These are phyloP conservation scores for Trichoderma polysporum DNA, from an alignment of 2,329 filamentous ascomycete genomes.

Conservation along the genomic window DNA sequence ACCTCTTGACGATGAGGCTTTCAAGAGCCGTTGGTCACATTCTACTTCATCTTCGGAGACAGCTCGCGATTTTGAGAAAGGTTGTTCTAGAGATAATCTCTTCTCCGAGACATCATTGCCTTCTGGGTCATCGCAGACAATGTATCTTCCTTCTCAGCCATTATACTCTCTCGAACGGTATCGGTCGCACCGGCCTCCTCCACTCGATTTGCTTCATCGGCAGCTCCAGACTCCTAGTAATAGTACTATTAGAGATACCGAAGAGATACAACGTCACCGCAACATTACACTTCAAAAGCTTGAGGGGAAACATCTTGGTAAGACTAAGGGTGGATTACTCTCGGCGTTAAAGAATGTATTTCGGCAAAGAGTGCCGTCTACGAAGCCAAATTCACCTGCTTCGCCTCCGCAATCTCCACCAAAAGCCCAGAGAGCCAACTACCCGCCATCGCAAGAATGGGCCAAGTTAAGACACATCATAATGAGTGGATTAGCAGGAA, in stretches of 20 bases:
- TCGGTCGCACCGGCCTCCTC: neutral
- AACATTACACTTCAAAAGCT: neutral
- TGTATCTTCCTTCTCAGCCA: neutral
- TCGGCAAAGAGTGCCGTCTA: too few species aligned
- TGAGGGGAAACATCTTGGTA: neutral
- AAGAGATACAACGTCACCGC: neutral
- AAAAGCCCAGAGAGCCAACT: neutral
- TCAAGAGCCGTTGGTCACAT: slow-evolving; percentile 2
- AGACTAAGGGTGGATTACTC: neutral
- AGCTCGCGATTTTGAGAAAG: neutral
- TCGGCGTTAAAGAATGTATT: neutral
- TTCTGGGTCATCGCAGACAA: neutral
- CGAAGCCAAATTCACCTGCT: too few species aligned
- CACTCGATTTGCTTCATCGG: neutral
- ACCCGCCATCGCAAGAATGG: neutral
- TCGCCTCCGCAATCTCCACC: neutral
- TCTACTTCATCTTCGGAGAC: neutral
- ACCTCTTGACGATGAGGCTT: neutral
- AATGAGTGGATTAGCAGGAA: neutral
- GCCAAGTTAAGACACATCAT: neutral
- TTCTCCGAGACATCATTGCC: neutral
- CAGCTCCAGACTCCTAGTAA: neutral
- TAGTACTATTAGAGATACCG: neutral
- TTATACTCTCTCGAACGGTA: neutral
- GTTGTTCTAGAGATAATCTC: neutral